Percentiles rank a stretch among this genome's conserved stretches.
Conservation (phyloP, 768 basidiomycete species). For the Hypsizygus marmoreus region DNA sequence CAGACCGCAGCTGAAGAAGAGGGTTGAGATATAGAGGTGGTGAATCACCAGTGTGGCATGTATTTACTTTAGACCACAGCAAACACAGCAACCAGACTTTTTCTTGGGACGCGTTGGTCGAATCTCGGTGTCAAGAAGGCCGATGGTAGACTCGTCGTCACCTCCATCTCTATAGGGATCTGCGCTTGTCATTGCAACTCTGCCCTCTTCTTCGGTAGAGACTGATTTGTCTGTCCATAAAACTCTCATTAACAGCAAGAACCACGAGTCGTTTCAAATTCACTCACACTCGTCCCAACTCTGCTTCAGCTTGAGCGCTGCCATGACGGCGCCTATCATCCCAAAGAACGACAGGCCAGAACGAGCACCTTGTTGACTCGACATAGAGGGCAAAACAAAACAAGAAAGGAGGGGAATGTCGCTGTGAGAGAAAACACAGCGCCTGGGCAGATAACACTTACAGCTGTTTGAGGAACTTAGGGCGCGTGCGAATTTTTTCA, state of each 20-base stretch:
- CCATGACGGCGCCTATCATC: conserved; percentile 45
- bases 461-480: too few species aligned
- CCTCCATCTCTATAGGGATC: conserved; percentile 19
- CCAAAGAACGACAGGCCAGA: conserved; percentile 38
- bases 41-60: background rate
- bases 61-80: conserved; percentile 36
- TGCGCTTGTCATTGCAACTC: conserved; percentile 29
- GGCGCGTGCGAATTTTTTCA: too few species aligned
- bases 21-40: too few species aligned
- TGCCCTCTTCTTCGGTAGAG: conserved; percentile 43
- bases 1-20: conserved; percentile 51
- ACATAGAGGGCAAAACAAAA: conserved; percentile 16
- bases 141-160: conserved; percentile 32
- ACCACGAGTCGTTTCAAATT: background rate
- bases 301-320: conserved; percentile 50
- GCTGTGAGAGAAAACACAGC: conserved; percentile 4
- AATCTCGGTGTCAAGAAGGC: conserved; percentile 33
- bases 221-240: conserved; percentile 40
- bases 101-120: conserved; percentile 30
- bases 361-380: conserved; percentile 13
- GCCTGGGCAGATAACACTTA: too few species aligned
- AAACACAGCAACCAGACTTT: conserved; percentile 46
- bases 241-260: background rate
- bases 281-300: conserved; percentile 47
- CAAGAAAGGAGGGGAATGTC: conserved; percentile 4